phyloP scores from a whole-genome alignment of 2,329 filamentous ascomycete species.

The Fusarium sp. region DNA sequence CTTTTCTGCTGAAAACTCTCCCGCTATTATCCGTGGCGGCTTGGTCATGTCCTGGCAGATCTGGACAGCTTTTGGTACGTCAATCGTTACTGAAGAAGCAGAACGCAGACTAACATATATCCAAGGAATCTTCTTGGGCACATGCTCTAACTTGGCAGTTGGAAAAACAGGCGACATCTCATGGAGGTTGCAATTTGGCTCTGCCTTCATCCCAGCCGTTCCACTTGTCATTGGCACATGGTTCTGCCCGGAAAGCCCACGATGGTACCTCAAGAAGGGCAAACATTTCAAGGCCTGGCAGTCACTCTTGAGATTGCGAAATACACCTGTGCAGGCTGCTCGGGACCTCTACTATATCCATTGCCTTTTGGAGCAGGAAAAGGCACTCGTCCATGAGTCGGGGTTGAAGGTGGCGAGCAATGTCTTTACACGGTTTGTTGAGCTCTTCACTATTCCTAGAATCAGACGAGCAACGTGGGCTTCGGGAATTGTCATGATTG shows the following conservation, averaged over 20 bases:
- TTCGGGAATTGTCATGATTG: constrained; percentile 75
- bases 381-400: constrained; percentile 37
- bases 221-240: constrained; percentile 67
- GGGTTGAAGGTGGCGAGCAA: constrained; percentile 55
- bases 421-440: constrained; percentile 60
- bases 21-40: constrained; percentile 62
- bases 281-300: constrained; percentile 64
- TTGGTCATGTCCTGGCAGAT: constrained; percentile 67
- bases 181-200: constrained; percentile 73
- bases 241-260: constrained; percentile 72
- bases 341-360: constrained; percentile 72
- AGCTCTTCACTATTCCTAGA: constrained; percentile 68
- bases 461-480: constrained; percentile 72
- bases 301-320: constrained; percentile 67
- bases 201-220: constrained; percentile 72
- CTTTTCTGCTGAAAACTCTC: constrained; percentile 64
- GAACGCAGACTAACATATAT: background rate
- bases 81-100: no score
- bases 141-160: constrained; percentile 72
- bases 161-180: constrained; percentile 67
- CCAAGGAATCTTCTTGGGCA: constrained; percentile 70
- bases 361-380: constrained; percentile 48
- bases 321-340: constrained; percentile 68
- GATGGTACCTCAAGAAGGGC: constrained; percentile 74
- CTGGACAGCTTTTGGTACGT: constrained; percentile 63